A percentile compares a stretch with the other conserved stretches of the same genome.
These are phyloP conservation scores for Clitopilus hobsonii DNA, from an alignment of 768 basidiomycete genomes.

Conservation along the genomic window DNA sequence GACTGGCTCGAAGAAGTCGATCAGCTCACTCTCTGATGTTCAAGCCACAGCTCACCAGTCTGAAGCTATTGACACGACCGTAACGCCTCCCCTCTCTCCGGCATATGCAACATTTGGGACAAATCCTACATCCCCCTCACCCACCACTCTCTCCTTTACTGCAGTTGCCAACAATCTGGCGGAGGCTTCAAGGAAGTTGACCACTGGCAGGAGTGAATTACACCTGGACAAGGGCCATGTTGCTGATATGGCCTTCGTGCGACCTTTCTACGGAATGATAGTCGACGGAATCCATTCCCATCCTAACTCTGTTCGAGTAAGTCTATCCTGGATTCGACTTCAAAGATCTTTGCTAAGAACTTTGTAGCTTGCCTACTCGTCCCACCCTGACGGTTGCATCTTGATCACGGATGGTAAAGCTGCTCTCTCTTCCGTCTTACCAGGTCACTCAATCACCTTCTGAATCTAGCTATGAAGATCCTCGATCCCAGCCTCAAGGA, in stretches of 20 bases:
- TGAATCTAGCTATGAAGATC: constrained; percentile 67
- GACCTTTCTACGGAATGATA: constrained; percentile 87
- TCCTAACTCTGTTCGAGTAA: constrained; percentile 82
- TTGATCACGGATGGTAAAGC: constrained; percentile 84
- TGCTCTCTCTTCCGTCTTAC: background rate
- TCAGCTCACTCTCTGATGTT: constrained; percentile 1
- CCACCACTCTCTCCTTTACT: constrained; percentile 11
- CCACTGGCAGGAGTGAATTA: constrained; percentile 27
- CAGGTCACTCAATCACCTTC: background rate
- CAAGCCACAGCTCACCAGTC: constrained; percentile 26
- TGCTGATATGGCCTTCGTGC: constrained; percentile 48
- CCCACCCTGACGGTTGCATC: constrained; percentile 81
- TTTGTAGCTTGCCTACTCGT: constrained; percentile 74
- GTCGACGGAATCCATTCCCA: constrained; percentile 91
- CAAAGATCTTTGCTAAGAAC: background rate
- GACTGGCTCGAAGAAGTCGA: background rate
- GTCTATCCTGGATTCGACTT: constrained; percentile 17
- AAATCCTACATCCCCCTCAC: constrained; percentile 10
- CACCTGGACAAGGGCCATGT: constrained; percentile 46
- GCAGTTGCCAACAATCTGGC: constrained; percentile 15
- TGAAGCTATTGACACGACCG: constrained; percentile 59
- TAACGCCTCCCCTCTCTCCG: constrained; percentile 54
- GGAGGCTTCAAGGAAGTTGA: constrained; percentile 18
- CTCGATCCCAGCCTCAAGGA: constrained; percentile 82
- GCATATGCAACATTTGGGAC: constrained; percentile 20